Percentiles rank a stretch among this genome's conserved stretches.
These are phyloP conservation scores for Phylloporus rhodoxanthus DNA, from an alignment of 768 basidiomycete genomes.

Conservation along the genomic window DNA sequence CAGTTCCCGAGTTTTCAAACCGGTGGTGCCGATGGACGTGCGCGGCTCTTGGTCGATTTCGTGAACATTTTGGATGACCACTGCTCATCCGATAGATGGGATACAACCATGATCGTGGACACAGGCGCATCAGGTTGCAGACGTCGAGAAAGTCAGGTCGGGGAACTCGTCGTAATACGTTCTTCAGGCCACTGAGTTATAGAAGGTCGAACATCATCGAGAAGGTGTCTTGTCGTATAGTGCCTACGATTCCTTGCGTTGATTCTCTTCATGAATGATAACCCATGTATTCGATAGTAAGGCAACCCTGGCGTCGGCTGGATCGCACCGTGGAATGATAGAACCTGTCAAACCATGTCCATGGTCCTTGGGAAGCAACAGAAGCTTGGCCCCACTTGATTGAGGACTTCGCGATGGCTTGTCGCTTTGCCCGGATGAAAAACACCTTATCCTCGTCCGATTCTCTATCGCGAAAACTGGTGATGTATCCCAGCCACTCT, in stretches of 20 bases:
- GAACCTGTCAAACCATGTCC: conserved; percentile 15
- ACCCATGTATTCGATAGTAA: too few relatives aligned
- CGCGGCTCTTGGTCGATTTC: conserved; percentile 1
- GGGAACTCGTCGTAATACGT: too few relatives aligned
- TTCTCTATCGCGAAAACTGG: conserved; percentile 66
- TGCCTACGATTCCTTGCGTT: too few relatives aligned
- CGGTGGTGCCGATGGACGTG: conserved; percentile 65
- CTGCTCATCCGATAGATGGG: conserved; percentile 44
- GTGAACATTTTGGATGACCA: neutral
- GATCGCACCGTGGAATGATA: conserved; percentile 57
- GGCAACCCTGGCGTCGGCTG: conserved; percentile 70
- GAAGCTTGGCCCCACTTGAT: conserved; percentile 51
- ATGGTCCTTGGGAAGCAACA: conserved; percentile 34
- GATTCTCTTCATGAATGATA: too few relatives aligned
- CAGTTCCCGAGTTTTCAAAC: conserved; percentile 56
- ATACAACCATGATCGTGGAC: conserved; percentile 74
- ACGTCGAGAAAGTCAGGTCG: conserved; percentile 75
- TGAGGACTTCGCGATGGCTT: conserved; percentile 17
- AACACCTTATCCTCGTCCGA: conserved; percentile 45
- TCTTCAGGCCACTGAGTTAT: too few relatives aligned
- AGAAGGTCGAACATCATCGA: too few relatives aligned
- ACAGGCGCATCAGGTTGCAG: conserved; percentile 50
- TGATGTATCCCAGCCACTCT: conserved; percentile 60
- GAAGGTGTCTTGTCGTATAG: too few relatives aligned
- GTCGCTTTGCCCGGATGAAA: conserved; percentile 9